phyloP scores from a whole-genome alignment of 1,139 yeast genomes.

The Oligophagozyma castellii region DNA sequence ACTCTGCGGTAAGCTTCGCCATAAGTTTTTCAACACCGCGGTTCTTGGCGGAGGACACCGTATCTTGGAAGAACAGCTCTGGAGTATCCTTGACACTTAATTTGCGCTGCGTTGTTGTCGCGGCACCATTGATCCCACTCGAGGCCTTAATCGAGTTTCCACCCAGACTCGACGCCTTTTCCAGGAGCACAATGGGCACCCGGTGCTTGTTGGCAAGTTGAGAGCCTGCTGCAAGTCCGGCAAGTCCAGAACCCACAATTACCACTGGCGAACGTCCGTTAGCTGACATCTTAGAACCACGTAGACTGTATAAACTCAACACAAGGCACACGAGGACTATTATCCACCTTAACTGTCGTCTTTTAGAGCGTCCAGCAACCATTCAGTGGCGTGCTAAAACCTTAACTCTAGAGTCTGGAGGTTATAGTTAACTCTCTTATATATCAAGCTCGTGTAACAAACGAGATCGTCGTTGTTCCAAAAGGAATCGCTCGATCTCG shows the following conservation, averaged over 20 bases:
- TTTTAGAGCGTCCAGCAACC: too few relatives aligned
- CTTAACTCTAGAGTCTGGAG: too few relatives aligned
- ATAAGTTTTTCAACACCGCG: constrained; percentile 38
- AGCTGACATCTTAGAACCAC: too few relatives aligned
- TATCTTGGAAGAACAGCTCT: constrained; percentile 49
- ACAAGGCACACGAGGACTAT: too few relatives aligned
- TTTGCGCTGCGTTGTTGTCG: constrained; percentile 45
- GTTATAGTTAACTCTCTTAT: too few relatives aligned
- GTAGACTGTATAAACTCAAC: too few relatives aligned
- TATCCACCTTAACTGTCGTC: too few relatives aligned
- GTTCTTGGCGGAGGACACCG: constrained; percentile 50
- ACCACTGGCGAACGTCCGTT: too few relatives aligned
- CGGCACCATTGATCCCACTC: constrained; percentile 69
- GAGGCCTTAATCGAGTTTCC: constrained; percentile 78
- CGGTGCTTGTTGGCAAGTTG: constrained; percentile 37
- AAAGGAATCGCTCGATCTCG: too few relatives aligned
- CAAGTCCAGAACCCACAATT: constrained; percentile 69
- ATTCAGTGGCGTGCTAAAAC: too few relatives aligned
- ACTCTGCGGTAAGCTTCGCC: constrained; percentile 26
- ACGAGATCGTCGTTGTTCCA: too few relatives aligned
- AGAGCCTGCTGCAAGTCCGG: constrained; percentile 68
- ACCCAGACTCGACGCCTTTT: constrained; percentile 51
- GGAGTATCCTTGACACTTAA: constrained; percentile 40
- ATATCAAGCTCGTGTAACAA: too few relatives aligned
- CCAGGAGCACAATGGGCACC: constrained; percentile 46